phyloP scores from a whole-genome alignment of 2,329 filamentous ascomycete genomes.

The Calonectria hongkongensis region DNA sequence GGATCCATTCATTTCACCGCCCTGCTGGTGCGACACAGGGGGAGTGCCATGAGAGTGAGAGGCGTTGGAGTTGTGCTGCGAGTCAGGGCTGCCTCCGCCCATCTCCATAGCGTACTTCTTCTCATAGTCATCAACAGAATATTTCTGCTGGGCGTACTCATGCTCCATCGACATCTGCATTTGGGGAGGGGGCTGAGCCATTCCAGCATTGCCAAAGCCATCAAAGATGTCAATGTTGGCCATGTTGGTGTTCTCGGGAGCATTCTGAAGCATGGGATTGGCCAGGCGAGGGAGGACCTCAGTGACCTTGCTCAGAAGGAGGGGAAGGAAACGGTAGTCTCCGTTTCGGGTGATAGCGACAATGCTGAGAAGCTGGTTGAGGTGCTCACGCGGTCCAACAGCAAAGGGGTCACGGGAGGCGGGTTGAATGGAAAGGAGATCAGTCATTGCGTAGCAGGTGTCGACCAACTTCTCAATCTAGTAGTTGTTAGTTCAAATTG shows the following conservation, averaged over 20 bases:
- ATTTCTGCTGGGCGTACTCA: slow-evolving; percentile 69
- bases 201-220: slow-evolving; percentile 78
- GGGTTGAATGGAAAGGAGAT: slow-evolving; percentile 81
- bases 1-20: slow-evolving; percentile 66
- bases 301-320: slow-evolving; percentile 84
- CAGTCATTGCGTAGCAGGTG: slow-evolving; percentile 82
- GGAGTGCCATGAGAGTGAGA: slow-evolving; percentile 56
- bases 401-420: slow-evolving; percentile 77
- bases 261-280: slow-evolving; percentile 76
- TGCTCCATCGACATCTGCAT: slow-evolving; percentile 67
- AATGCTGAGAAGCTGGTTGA: slow-evolving; percentile 81
- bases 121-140: slow-evolving; percentile 65
- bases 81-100: slow-evolving; percentile 60
- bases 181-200: slow-evolving; percentile 70
- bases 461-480: slow-evolving; percentile 88
- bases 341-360: slow-evolving; percentile 84
- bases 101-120: slow-evolving; percentile 62
- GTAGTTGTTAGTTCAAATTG: slow-evolving; percentile 33
- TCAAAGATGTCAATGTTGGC: slow-evolving; percentile 78
- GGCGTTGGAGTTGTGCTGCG: slow-evolving; percentile 56
- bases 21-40: slow-evolving; percentile 51
- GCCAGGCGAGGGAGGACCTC: slow-evolving; percentile 80
- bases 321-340: slow-evolving; percentile 84
- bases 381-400: slow-evolving; percentile 82
- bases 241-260: slow-evolving; percentile 73